phyloP scores from a whole-genome alignment of 2,329 filamentous ascomycete genomes.

The Stachybotrys chlorohalonatus region DNA sequence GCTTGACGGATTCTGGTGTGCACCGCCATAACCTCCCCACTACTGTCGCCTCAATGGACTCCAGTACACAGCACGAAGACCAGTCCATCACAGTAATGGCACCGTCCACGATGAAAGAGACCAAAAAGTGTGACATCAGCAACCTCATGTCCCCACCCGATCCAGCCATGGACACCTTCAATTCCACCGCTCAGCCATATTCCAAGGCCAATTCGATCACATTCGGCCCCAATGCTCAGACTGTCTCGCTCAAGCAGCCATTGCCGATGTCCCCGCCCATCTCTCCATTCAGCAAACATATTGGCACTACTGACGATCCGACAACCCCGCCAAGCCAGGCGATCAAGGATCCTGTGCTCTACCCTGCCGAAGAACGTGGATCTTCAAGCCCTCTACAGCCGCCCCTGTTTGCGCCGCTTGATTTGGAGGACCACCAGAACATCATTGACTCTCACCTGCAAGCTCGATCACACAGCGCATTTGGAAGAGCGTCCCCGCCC shows the following conservation, averaged over 20 bases:
- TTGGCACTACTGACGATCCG: constrained; percentile 21
- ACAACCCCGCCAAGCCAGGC: constrained; percentile 17
- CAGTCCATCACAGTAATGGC: constrained; percentile 8
- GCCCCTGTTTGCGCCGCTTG: constrained; percentile 38
- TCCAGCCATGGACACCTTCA: constrained; percentile 44
- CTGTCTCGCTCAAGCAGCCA: constrained; percentile 19
- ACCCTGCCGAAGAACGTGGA: constrained; percentile 35
- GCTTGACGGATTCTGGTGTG: neutral
- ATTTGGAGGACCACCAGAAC: constrained; percentile 30
- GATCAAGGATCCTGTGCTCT: constrained; percentile 49
- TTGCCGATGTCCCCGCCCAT: constrained; percentile 49
- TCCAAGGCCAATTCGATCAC: constrained; percentile 9
- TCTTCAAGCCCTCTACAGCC: constrained; percentile 32
- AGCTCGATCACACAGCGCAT: constrained; percentile 31
- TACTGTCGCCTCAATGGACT: constrained; percentile 2
- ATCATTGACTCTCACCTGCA: constrained; percentile 43
- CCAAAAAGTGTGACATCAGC: constrained; percentile 39
- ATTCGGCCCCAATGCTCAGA: constrained; percentile 12
- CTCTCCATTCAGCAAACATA: constrained; percentile 35
- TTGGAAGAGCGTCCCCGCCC: constrained; percentile 36
- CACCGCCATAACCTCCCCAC: neutral
- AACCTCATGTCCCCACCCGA: constrained; percentile 57
- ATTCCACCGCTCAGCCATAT: constrained; percentile 11
- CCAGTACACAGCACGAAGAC: neutral
- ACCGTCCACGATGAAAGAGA: constrained; percentile 9